Conservation (phyloP, 257 asterid genomes). For the Nicotiana obtusifolia region DNA sequence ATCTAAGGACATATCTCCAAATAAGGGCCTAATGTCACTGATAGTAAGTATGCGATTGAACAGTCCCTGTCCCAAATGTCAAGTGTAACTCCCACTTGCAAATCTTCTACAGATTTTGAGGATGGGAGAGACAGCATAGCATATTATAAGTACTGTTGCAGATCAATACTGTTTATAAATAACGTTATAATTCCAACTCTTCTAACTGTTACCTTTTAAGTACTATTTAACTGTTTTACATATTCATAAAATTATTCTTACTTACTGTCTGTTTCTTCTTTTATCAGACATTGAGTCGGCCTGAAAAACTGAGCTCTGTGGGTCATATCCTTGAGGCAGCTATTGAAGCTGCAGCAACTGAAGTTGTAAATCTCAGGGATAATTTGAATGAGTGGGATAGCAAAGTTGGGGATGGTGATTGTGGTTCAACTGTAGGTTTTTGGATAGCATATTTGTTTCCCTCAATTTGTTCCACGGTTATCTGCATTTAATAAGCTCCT, state of each 20-base stretch:
- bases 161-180: background rate
- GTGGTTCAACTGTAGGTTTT: constrained; percentile 91
- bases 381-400: constrained; percentile 88
- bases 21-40: background rate
- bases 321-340: constrained; percentile 74
- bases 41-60: background rate
- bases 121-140: background rate
- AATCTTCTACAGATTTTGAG: background rate
- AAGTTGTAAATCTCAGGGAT: constrained; percentile 58
- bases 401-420: constrained; percentile 98
- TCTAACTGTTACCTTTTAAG: too few species aligned
- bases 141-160: background rate
- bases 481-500: constrained; percentile 1
- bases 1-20: background rate
- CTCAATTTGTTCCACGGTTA: constrained; percentile 6
- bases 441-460: constrained; percentile 9
- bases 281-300: constrained; percentile 57
- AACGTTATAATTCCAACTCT: too few species aligned
- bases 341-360: constrained; percentile 86
- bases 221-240: too few species aligned
- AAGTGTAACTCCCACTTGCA: background rate
- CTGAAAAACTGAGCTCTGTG: constrained; percentile 50
- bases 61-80: background rate
- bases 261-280: constrained; percentile 16
- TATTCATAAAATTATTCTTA: too few species aligned